Conservation (phyloP, 2,329 filamentous ascomycete species). For the Colletotrichum acutatum region DNA sequence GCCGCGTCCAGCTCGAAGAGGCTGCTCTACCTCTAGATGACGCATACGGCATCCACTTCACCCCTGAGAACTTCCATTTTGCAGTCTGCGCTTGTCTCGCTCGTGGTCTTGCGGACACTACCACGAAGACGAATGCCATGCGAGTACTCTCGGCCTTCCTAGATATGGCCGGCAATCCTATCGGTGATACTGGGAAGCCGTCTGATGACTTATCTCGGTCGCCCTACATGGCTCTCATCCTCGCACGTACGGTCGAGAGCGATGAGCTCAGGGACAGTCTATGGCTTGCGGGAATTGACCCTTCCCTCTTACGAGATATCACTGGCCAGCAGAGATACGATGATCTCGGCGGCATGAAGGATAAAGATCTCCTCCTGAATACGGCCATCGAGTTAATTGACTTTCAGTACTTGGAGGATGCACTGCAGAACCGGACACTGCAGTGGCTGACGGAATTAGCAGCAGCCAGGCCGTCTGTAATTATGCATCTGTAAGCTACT, state of each 20-base stretch:
- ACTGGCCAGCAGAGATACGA: conserved; percentile 53
- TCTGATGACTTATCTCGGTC: conserved; percentile 46
- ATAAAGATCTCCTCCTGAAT: conserved; percentile 71
- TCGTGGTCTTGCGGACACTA: conserved; percentile 71
- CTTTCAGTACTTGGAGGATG: conserved; percentile 73
- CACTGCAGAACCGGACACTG: conserved; percentile 68
- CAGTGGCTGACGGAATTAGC: conserved; percentile 70
- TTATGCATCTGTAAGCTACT: conserved; percentile 65
- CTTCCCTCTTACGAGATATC: conserved; percentile 53
- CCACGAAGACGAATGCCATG: conserved; percentile 68
- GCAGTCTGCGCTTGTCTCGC: conserved; percentile 73
- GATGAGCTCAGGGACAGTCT: conserved; percentile 73
- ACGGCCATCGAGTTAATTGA: conserved; percentile 74
- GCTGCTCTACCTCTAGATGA: conserved; percentile 71
- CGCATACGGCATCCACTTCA: conserved; percentile 74
- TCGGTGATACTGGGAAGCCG: conserved; percentile 34
- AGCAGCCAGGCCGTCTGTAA: conserved; percentile 62
- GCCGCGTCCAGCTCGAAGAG: conserved; percentile 69
- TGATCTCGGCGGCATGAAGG: conserved; percentile 60
- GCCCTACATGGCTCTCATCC: conserved; percentile 70
- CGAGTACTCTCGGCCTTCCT: conserved; percentile 72
- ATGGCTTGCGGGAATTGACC: conserved; percentile 68
- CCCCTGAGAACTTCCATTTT: conserved; percentile 72
- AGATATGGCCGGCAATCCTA: conserved; percentile 57
- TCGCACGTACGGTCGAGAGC: conserved; percentile 64